These are phyloP conservation scores for Dioscorea cayenensis DNA, from an alignment of 116 monocot species.

Conservation along the genomic window DNA sequence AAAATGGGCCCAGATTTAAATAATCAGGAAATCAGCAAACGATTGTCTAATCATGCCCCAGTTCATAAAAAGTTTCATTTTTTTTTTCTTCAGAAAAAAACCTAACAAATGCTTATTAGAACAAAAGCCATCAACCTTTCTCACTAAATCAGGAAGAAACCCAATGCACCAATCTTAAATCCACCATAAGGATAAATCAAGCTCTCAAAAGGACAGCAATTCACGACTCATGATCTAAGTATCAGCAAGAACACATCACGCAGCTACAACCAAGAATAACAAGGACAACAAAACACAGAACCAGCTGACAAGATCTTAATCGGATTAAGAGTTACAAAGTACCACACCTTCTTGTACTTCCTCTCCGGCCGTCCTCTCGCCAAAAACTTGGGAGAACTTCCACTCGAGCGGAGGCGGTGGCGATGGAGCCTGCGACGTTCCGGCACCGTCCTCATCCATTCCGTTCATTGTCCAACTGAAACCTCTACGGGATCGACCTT, in stretches of 20 bases:
- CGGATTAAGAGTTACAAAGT: background rate
- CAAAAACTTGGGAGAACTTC: slow-evolving; percentile 49
- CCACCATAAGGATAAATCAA: background rate
- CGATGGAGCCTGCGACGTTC: background rate
- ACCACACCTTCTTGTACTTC: slow-evolving; percentile 47
- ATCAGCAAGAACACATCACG: background rate
- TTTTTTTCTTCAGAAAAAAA: background rate
- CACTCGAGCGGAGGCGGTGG: slow-evolving; percentile 33
- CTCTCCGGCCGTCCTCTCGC: slow-evolving; percentile 43
- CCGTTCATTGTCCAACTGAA: background rate
- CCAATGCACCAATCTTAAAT: background rate
- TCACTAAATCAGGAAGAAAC: background rate
- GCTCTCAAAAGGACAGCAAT: background rate
- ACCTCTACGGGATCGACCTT: background rate
- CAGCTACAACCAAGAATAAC: background rate
- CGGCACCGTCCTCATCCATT: background rate
- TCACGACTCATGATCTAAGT: background rate
- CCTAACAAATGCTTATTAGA: background rate
- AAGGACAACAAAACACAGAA: background rate
- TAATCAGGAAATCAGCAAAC: background rate
- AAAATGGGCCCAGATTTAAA: background rate
- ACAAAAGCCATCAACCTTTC: background rate
- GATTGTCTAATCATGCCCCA: background rate
- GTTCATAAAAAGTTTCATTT: background rate
- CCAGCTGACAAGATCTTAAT: slow-evolving; percentile 1